These are phyloP conservation scores for Stemphylium beticola DNA, from an alignment of 2,329 filamentous ascomycete genomes.

Conservation along the genomic window DNA sequence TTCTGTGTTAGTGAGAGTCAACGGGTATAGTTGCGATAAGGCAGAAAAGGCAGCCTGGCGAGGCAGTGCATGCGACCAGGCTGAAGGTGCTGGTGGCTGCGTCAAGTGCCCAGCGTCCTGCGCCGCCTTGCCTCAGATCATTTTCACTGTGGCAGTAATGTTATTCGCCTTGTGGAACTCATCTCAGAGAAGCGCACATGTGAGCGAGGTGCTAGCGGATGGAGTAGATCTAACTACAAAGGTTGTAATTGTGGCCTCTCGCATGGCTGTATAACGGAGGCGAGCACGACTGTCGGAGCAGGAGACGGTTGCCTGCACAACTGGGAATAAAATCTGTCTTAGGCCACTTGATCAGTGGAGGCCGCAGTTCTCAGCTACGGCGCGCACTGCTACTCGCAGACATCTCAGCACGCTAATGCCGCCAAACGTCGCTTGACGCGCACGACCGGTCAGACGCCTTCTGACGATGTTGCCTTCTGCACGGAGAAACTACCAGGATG, in stretches of 20 bases:
- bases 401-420: background rate
- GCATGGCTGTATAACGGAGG: background rate
- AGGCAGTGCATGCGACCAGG: slow-evolving; percentile 4
- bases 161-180: background rate
- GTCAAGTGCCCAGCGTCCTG: background rate
- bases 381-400: background rate
- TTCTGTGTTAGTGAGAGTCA: background rate
- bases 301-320: background rate
- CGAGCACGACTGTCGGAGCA: background rate
- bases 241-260: background rate
- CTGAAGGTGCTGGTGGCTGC: background rate
- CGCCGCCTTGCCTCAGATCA: background rate
- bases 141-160: background rate
- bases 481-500: too few species aligned
- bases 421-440: background rate
- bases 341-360: background rate
- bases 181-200: background rate
- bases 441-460: background rate
- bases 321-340: background rate
- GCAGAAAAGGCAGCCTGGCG: slow-evolving; percentile 8
- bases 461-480: too few species aligned
- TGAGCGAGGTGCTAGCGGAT: background rate
- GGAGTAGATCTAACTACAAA: background rate
- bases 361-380: background rate
- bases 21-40: background rate